These are phyloP conservation scores for Fraxinus anomala DNA, from an alignment of 257 asterid species.

Conservation along the genomic window DNA sequence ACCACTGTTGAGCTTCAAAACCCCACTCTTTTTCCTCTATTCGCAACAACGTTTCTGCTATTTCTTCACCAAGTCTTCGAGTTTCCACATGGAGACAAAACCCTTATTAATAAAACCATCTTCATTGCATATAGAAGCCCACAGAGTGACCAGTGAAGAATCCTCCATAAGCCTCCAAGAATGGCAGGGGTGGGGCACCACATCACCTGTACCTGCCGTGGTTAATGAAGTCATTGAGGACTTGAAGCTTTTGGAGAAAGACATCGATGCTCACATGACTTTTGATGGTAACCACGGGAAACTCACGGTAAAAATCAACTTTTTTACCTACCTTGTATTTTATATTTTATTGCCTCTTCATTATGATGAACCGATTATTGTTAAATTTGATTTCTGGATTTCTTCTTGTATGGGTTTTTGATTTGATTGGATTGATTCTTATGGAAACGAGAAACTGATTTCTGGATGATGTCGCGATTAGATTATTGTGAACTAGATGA, in stretches of 20 bases:
- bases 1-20: conserved; percentile 23
- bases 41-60: conserved; percentile 25
- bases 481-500: neutral
- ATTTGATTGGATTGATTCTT: conserved; percentile 3
- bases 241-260: conserved; percentile 70
- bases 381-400: conserved; percentile 12
- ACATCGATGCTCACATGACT: conserved; percentile 52
- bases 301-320: conserved; percentile 48
- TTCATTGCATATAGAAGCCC: conserved; percentile 26
- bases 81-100: conserved; percentile 33
- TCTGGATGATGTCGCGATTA: conserved; percentile 2
- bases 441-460: neutral
- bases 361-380: conserved; percentile 1
- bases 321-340: neutral
- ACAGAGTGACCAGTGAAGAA: conserved; percentile 26
- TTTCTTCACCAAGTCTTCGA: conserved; percentile 17
- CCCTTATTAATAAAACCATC: conserved; percentile 29
- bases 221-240: conserved; percentile 72
- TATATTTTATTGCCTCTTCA: neutral
- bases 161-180: conserved; percentile 63
- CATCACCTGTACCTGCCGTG: conserved; percentile 77
- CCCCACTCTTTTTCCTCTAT: conserved; percentile 20
- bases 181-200: conserved; percentile 93
- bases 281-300: conserved; percentile 85
- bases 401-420: neutral